These are phyloP conservation scores for Nannizziopsis arthrosporioides DNA, from an alignment of 2,329 filamentous ascomycete species.

Conservation along the genomic window DNA sequence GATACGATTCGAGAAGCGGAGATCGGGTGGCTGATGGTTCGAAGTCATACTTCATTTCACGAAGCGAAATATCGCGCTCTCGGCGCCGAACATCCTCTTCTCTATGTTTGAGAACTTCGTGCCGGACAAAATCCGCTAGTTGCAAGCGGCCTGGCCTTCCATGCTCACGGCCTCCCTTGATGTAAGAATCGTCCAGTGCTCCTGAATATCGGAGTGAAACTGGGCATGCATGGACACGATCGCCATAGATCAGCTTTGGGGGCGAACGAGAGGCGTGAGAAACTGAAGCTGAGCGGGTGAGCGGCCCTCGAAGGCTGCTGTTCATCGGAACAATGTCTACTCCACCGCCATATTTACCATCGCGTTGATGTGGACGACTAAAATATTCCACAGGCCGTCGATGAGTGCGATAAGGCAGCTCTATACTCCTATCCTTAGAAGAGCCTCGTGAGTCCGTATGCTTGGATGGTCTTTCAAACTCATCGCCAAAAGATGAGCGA, in stretches of 20 bases:
- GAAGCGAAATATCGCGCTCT: too few species aligned
- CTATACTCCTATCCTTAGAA: slow-evolving; percentile 14
- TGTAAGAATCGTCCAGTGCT: neutral
- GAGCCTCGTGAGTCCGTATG: slow-evolving; percentile 12
- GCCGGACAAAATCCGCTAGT: too few species aligned
- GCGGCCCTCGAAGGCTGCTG: slow-evolving; percentile 12
- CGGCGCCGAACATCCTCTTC: too few species aligned
- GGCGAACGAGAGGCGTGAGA: slow-evolving; percentile 5
- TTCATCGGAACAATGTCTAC: slow-evolving; percentile 21
- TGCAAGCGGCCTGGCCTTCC: too few species aligned
- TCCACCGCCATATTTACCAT: slow-evolving; percentile 14
- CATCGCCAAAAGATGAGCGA: slow-evolving; percentile 17
- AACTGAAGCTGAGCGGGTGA: slow-evolving; percentile 10
- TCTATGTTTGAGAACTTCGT: too few species aligned
- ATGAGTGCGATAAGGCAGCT: slow-evolving; percentile 20
- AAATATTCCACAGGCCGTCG: slow-evolving; percentile 18
- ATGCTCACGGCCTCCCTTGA: too few species aligned
- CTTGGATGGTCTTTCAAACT: slow-evolving; percentile 12
- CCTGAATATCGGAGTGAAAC: neutral
- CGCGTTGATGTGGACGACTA: neutral
- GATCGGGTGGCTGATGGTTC: too few species aligned
- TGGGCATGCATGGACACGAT: neutral
- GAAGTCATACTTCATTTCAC: too few species aligned
- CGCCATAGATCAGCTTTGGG: neutral
- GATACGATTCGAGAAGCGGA: too few species aligned